A percentile compares a stretch with the other conserved stretches of the same genome.
Evolutionary conservation across 169 alveolate genomes (phyloP).

Genomic region (Plasmodium gaboni): DNA sequence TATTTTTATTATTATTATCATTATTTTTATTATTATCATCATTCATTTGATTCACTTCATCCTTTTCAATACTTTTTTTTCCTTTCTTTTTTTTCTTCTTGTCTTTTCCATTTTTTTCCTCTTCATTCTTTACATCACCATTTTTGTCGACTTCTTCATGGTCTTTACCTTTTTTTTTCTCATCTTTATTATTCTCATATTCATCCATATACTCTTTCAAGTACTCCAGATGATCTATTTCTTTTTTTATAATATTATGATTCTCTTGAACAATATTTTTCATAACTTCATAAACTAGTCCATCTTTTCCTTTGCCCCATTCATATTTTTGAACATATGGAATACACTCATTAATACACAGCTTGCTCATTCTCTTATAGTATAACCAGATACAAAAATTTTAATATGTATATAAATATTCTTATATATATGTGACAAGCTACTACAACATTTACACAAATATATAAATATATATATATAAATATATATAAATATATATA

Average conservation of each 20-base stretch:
- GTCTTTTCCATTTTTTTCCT: background rate
- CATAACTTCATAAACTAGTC: conserved; percentile 60
- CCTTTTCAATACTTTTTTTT: background rate
- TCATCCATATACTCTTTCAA: conserved; percentile 23
- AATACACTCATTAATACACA: conserved; percentile 62
- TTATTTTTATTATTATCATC: background rate
- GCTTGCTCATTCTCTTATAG: conserved; percentile 37
- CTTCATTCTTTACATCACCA: background rate
- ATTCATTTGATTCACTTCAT: background rate
- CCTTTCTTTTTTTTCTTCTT: background rate
- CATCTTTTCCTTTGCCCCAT: conserved; percentile 67
- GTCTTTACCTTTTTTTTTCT: background rate
- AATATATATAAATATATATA: conserved; percentile 4
- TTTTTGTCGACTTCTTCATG: background rate
- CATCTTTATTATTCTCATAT: conserved; percentile 1
- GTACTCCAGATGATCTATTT: conserved; percentile 15
- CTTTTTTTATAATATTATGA: conserved; percentile 45
- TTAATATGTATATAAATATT: no score
- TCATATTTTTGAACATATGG: conserved; percentile 66
- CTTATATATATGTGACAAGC: background rate
- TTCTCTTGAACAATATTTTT: conserved; percentile 43
- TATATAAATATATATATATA: conserved; percentile 5
- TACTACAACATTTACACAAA: background rate
- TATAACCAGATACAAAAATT: background rate
- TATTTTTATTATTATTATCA: background rate